A percentile compares a stretch with the other conserved stretches of the same genome.
Evolutionary conservation across 2,329 filamentous ascomycete species (phyloP).

Genomic region (Raffaelea ambrosiae): DNA sequence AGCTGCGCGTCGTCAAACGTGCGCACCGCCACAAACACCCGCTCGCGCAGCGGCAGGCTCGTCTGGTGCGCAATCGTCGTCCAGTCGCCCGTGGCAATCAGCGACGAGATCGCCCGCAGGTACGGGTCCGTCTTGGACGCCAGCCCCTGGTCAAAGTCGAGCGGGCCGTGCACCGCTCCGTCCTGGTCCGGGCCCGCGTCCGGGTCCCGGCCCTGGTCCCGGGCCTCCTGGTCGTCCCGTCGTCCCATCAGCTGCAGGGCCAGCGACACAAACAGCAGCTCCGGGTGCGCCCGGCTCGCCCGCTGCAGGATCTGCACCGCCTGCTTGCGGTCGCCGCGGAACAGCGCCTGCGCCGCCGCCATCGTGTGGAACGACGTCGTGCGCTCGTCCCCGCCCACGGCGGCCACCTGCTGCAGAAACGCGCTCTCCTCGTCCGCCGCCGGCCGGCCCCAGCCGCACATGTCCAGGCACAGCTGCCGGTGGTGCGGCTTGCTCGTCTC

Average conservation of each 20-base stretch:
- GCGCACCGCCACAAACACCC: conserved; percentile 63
- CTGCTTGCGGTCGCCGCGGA: conserved; percentile 59
- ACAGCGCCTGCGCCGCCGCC: conserved; percentile 67
- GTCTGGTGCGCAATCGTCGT: conserved; percentile 61
- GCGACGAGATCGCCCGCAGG: conserved; percentile 68
- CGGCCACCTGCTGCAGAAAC: conserved; percentile 19
- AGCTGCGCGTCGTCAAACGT: conserved; percentile 55
- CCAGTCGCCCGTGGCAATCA: conserved; percentile 73
- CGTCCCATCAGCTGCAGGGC: conserved; percentile 55
- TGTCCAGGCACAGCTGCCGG: conserved; percentile 64
- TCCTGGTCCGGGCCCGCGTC: conserved; percentile 16
- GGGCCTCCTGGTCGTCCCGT: too few relatives aligned
- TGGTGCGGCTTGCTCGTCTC: conserved; percentile 53
- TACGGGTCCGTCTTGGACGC: conserved; percentile 67
- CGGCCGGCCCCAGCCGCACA: conserved; percentile 63
- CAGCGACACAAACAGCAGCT: conserved; percentile 60
- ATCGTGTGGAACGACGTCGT: conserved; percentile 57
- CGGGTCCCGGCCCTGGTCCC: background rate
- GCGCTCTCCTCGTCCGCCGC: background rate
- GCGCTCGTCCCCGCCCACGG: conserved; percentile 31
- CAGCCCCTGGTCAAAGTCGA: conserved; percentile 50
- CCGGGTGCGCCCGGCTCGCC: conserved; percentile 52
- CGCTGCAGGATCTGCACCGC: conserved; percentile 63
- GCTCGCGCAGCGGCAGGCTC: conserved; percentile 65
- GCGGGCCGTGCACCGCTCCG: conserved; percentile 19